Base-by-base conservation (phyloP, 1,284 basidiomycete genomes). In the Heliocybe sulcata region DNA sequence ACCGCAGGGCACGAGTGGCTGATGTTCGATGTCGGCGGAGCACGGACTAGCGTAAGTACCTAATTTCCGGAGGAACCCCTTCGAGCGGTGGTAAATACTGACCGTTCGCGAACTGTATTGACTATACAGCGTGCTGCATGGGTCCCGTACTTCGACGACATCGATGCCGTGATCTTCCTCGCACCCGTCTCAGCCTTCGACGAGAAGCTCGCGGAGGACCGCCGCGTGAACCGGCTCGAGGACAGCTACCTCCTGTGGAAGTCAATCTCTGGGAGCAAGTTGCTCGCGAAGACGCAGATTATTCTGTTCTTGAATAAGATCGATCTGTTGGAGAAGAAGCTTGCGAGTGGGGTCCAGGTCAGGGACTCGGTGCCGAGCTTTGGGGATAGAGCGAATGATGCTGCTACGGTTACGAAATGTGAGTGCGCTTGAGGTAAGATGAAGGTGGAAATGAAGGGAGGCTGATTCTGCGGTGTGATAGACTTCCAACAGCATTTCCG, bases 11-110 rank as follows among this genome's bases (percentile, higher is more conserved):
- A 76, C 60, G 79, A 85, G 63, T 87, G 84, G 82, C 66, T 79
- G 54, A 73, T 90, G 59, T 90, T 85, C 64, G 87, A 89, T 64
- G 84, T 90, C 52, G 86, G 86, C 22, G 87, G 86, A 14, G 81
- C 85, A 38, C 73, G 83, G 55, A 84, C 81, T 53, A 82, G 78
- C 63, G 85, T 87, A 59, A 64, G 79, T 68, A 12, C 31, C 57
- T 35, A 53, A 52, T 19, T 31, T 4, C 29, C 29, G 29, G 29
- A 31, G n/a, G n/a, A n/a, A n/a, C n/a, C n/a, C n/a, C n/a, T n/a
- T n/a, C n/a, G n/a, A n/a, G n/a, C n/a, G n/a, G n/a, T n/a, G n/a
- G n/a, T n/a, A n/a, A n/a, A n/a, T n/a, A n/a, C n/a, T n/a, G n/a
- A n/a, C n/a, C n/a, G n/a, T n/a, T n/a, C n/a, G n/a, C n/a, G n/a